Base-by-base conservation (phyloP, 257 asterid genomes). In the Thymus quinquecostatus region DNA sequence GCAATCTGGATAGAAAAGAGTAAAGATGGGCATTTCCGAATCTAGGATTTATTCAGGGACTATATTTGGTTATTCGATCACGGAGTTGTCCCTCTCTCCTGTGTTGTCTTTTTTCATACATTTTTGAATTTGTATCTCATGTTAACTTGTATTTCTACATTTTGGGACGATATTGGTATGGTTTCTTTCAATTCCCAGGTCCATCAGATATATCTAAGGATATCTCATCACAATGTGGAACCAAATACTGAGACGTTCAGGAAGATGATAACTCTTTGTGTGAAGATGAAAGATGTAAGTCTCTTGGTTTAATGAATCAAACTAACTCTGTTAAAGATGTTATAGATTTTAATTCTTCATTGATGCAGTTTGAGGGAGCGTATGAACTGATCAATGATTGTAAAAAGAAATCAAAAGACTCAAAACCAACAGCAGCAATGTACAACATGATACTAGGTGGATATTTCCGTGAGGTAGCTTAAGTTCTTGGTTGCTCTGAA, bases 351-450 rank as follows among this genome's bases (percentile, higher is more conserved):
- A 72, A 14, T 43, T 76, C 66, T 67, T 63, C 68, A 55, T 62
- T 12, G 44, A 55, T 78, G 85, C 92, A 92, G 98, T 92, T 86
- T 83, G 86, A 83, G 81, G 96, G 97, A 68, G 99, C 99, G 43
- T 89, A 92, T 81, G 78, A 60, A 73, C 71, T 95, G 84, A 79
- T 95, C 68, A 49, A 47, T 40, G 98, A 95, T 77, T 74, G 88
- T 70, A 72, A 70, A 70, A 78, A 70, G 32, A 74, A 77, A 45
- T 30, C 89, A 79, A 68, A 3, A 66, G 96, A 77, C 53, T 30
- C 89, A 79, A 68, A 5, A 68, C 96, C 98, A 69, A 84, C 96
- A 47, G 21, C 82, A 36, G 33, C 65, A 82, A 85, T 95, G 82
- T 95, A 80, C 85, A 95, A 95, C 60, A 63, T 78, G 68, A 76